A percentile compares a stretch with the other conserved stretches of the same genome.
phyloP scores from a whole-genome alignment of 768 basidiomycete genomes.

The Trametes cinnabarina region DNA sequence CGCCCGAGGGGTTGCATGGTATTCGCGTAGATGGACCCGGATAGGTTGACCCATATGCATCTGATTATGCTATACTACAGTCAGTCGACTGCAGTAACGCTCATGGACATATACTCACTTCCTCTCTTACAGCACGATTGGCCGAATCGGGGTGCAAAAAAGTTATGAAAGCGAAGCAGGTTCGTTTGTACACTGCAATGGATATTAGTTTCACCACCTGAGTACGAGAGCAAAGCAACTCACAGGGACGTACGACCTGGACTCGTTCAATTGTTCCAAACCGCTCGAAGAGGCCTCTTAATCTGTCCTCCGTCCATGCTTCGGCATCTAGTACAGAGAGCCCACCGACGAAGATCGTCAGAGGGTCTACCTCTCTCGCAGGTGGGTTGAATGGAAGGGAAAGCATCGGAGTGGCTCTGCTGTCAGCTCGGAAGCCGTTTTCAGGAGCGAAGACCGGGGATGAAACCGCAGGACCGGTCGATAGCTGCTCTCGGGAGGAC shows the following conservation, averaged over 20 bases:
- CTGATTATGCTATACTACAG: conserved; percentile 56
- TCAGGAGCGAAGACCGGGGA: neutral
- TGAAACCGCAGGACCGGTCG: too few species aligned
- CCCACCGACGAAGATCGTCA: conserved; percentile 75
- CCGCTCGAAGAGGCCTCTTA: conserved; percentile 55
- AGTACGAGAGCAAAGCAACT: conserved; percentile 23
- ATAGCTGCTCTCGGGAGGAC: too few species aligned
- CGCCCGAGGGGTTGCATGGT: conserved; percentile 52
- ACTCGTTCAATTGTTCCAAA: conserved; percentile 66
- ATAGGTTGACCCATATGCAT: conserved; percentile 67
- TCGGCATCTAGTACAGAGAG: conserved; percentile 61
- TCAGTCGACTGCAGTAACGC: too few species aligned
- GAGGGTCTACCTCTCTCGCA: conserved; percentile 53
- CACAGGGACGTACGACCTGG: conserved; percentile 65
- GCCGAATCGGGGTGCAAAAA: conserved; percentile 63
- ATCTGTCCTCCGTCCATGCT: conserved; percentile 68
- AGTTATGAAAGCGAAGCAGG: conserved; percentile 79
- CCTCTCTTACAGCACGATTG: conserved; percentile 61
- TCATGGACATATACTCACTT: conserved; percentile 41
- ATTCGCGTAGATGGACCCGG: conserved; percentile 73
- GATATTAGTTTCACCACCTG: neutral
- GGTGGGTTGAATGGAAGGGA: neutral
- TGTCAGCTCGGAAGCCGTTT: too few species aligned
- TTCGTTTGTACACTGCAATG: conserved; percentile 53
- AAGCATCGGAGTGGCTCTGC: neutral